A percentile compares a stretch with the other conserved stretches of the same genome.
Evolutionary conservation across 2,329 filamentous ascomycete species (phyloP).

Genomic region (Xylaria sp.): DNA sequence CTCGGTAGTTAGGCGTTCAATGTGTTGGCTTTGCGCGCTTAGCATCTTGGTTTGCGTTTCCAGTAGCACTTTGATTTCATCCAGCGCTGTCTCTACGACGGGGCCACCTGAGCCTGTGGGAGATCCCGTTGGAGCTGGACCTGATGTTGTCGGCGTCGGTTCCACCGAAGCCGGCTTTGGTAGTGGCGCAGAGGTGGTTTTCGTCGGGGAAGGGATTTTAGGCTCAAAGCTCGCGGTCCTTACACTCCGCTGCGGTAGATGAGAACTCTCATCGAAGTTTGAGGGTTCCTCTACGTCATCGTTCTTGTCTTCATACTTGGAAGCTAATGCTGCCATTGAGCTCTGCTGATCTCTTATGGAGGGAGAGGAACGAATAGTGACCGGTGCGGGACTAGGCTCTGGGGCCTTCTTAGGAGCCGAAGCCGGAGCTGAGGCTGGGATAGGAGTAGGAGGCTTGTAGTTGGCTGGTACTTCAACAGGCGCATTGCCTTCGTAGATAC

Average conservation of each 20-base stretch:
- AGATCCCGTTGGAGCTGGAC: slow-evolving; percentile 52
- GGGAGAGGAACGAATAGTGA: slow-evolving; percentile 66
- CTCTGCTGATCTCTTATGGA: slow-evolving; percentile 85
- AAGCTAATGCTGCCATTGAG: slow-evolving; percentile 85
- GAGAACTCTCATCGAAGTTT: slow-evolving; percentile 86
- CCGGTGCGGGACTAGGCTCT: slow-evolving; percentile 61
- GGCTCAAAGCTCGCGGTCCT: slow-evolving; percentile 45
- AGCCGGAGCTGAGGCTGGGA: slow-evolving; percentile 56
- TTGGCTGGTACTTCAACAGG: slow-evolving; percentile 80
- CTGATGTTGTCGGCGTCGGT: slow-evolving; percentile 49
- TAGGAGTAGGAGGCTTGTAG: slow-evolving; percentile 67
- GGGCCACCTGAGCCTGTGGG: slow-evolving; percentile 52
- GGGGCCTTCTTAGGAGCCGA: slow-evolving; percentile 65
- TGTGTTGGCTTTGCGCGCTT: slow-evolving; percentile 79
- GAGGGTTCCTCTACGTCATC: slow-evolving; percentile 75
- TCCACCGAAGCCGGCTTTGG: slow-evolving; percentile 55
- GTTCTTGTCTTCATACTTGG: slow-evolving; percentile 79
- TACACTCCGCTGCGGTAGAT: slow-evolving; percentile 72
- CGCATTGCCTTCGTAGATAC: slow-evolving; percentile 84
- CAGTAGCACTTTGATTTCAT: slow-evolving; percentile 80
- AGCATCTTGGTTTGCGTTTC: slow-evolving; percentile 82
- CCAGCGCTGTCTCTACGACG: slow-evolving; percentile 72
- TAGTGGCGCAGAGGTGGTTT: slow-evolving; percentile 51
- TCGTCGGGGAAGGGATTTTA: slow-evolving; percentile 45
- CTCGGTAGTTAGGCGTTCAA: slow-evolving; percentile 74